These are phyloP conservation scores for Chytriomyces hyalinus DNA, from an alignment of 192 early-diverging fungal species.

Conservation along the genomic window DNA sequence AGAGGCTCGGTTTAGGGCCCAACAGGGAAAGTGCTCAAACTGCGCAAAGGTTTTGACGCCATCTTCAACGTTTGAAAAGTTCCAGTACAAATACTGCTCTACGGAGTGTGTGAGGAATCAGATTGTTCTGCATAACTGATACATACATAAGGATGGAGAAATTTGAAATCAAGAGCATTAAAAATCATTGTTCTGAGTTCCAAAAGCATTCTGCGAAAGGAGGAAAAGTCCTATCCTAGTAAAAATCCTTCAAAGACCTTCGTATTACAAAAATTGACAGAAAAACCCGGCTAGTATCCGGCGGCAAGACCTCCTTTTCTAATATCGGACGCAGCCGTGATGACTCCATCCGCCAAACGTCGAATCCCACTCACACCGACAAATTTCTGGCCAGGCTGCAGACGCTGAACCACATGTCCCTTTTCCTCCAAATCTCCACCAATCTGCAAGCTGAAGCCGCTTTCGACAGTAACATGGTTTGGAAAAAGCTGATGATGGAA, in stretches of 20 bases:
- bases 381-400: constrained; percentile 34
- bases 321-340: constrained; percentile 48
- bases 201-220: neutral
- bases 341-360: constrained; percentile 35
- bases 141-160: neutral
- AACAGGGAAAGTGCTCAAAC: constrained; percentile 60
- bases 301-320: constrained; percentile 49
- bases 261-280: constrained; percentile 1
- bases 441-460: neutral
- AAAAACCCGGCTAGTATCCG: constrained; percentile 38
- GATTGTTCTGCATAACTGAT: constrained; percentile 30
- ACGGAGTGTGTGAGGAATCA: constrained; percentile 47
- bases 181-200: neutral
- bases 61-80: constrained; percentile 75
- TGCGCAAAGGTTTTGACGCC: constrained; percentile 68
- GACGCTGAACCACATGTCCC: constrained; percentile 20
- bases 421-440: constrained; percentile 8
- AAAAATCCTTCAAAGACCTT: no score
- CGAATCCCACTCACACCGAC: constrained; percentile 45
- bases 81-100: constrained; percentile 63
- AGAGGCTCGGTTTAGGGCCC: constrained; percentile 64
- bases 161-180: neutral
- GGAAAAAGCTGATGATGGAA: constrained; percentile 94
- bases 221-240: neutral
- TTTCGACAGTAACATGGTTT: constrained; percentile 49